Percentiles rank a stretch among this genome's conserved stretches.
Conservation (phyloP, 2,329 filamentous ascomycete genomes). For the Juglanconis sp. region DNA sequence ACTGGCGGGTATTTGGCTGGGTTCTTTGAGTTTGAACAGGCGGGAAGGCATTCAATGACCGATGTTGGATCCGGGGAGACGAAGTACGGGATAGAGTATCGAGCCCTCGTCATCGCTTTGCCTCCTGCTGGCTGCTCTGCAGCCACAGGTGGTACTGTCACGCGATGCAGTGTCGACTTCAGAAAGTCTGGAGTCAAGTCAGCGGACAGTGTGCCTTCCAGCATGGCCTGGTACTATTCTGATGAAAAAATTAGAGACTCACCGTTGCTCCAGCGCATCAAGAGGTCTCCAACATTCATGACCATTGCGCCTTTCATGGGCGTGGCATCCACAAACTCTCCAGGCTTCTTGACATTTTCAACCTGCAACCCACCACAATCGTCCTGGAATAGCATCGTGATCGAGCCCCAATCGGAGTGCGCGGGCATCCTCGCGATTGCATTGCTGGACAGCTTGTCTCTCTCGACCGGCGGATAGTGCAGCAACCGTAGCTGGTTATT, state of each 20-base stretch:
- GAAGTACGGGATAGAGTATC: constrained; percentile 60
- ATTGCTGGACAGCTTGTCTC: constrained; percentile 25
- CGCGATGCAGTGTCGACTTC: constrained; percentile 18
- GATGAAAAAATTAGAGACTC: background rate
- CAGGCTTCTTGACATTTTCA: constrained; percentile 9
- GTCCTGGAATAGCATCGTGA: constrained; percentile 46
- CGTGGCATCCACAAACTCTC: constrained; percentile 16
- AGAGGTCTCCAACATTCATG: constrained; percentile 18
- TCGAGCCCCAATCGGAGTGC: constrained; percentile 34
- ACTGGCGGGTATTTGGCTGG: constrained; percentile 46
- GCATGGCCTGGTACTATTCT: too few relatives aligned
- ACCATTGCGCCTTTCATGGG: constrained; percentile 13
- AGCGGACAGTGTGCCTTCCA: background rate
- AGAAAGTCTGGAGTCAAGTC: constrained; percentile 9
- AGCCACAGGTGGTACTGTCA: constrained; percentile 8
- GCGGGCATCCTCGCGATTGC: constrained; percentile 25
- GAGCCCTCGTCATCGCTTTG: constrained; percentile 25
- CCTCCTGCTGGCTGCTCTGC: constrained; percentile 34
- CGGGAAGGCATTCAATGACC: constrained; percentile 48
- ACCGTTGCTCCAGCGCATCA: constrained; percentile 20
- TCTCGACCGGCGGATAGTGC: constrained; percentile 43
- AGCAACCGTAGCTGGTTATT: constrained; percentile 60
- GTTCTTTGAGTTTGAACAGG: constrained; percentile 37
- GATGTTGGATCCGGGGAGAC: constrained; percentile 45
- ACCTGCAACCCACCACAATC: constrained; percentile 42